Evolutionary conservation across 1,139 yeast species (phyloP).

Genomic region (Scheffersomyces quercinus): DNA sequence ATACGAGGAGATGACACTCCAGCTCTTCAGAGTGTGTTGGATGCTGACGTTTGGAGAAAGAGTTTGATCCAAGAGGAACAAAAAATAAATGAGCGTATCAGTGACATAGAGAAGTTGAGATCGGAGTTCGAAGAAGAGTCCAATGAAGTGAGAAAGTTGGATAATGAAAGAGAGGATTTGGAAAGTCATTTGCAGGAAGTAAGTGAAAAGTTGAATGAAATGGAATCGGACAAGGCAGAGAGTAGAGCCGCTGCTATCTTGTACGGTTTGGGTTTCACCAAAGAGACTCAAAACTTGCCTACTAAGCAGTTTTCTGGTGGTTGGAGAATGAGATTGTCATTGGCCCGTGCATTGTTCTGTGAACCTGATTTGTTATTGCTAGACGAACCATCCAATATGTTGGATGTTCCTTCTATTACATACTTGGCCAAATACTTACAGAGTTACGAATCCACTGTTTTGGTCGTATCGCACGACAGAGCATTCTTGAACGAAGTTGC

Average conservation of each 20-base stretch:
- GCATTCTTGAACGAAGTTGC: conserved; percentile 97
- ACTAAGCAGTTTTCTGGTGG: conserved; percentile 97
- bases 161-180: conserved; percentile 85
- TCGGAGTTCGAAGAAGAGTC: conserved; percentile 81
- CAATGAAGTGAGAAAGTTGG: conserved; percentile 74
- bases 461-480: conserved; percentile 97
- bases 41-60: conserved; percentile 99
- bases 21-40: conserved; percentile 91
- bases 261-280: conserved; percentile 89
- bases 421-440: conserved; percentile 87
- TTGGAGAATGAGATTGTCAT: conserved; percentile 99
- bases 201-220: conserved; percentile 78
- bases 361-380: conserved; percentile 88
- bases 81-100: conserved; percentile 70
- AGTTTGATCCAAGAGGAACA: conserved; percentile 75
- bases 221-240: conserved; percentile 97
- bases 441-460: conserved; percentile 85
- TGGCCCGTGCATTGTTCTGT: conserved; percentile 96
- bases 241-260: conserved; percentile 95
- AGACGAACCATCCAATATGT: conserved; percentile 99
- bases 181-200: conserved; percentile 77
- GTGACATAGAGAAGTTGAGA: conserved; percentile 70
- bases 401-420: conserved; percentile 98
- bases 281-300: conserved; percentile 77
- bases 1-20: conserved; percentile 87